Evolutionary conservation across 1,139 yeast genomes (phyloP), one percentile per base, ranked within the genome.

Genomic region (Meyerozyma guilliermondii): DNA sequence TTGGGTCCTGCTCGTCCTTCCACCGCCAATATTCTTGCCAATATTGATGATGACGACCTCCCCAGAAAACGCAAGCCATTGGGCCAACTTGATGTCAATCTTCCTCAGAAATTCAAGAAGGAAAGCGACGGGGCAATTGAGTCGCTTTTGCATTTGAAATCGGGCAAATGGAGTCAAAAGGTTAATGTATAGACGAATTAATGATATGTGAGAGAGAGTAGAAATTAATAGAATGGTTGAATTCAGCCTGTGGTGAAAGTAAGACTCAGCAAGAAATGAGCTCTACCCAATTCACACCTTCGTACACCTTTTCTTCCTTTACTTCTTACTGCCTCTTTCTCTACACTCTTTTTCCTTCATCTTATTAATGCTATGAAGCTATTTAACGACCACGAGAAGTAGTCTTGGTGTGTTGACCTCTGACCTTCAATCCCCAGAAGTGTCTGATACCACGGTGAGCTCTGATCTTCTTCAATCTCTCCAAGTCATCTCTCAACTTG

Each of bases 401-500:
- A 74, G 98, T 91, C 87, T 92, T 92, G 84, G 98, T 92, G 82
- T 92, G 98, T 85, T 91, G 98, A 81, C 98, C 98, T 85, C 98
- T 89, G 70, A 80, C 84, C 73, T 80, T 79, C 68, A 86, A 78
- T 68, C 98, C 98, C 98, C 98, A 94, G 94, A 85, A 91, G 84
- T 92, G 99, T 85, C 99, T 88, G 76, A 92, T 87, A 91, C 99
- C 99, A 81, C 98, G 87, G 94, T 92, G 98, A 68, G 98, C 81
- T 85, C 98, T 92, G 85, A 94, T 92, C 81, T 94, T 92, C 95
- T 94, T 94, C 77, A 92, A 84, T 83, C 98, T 92, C 82, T 92
- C 98, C 76, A 92, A 83, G 71, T 92, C 98, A 74, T 92, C 99
- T 87, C 99, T 94, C 78, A 92, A 87, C 81, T 92, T 92, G 68